Conservation (phyloP, 768 basidiomycete species). For the Lyophyllum shimeji region DNA sequence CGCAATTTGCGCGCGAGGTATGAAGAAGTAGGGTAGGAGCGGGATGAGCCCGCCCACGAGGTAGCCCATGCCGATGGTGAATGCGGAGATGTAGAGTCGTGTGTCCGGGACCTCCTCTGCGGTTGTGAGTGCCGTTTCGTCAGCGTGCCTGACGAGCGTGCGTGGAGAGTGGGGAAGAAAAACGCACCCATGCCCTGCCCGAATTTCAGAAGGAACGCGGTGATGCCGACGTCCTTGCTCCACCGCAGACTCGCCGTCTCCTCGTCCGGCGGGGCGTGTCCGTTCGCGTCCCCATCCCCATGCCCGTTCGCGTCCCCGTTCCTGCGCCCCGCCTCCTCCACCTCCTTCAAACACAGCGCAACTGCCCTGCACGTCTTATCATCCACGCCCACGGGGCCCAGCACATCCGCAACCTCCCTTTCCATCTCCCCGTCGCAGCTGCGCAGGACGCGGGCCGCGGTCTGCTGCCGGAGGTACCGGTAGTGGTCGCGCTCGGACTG, state of each 20-base stretch:
- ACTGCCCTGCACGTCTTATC: slow-evolving; percentile 78
- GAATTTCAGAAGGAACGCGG: slow-evolving; percentile 93
- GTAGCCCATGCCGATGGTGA: slow-evolving; percentile 95
- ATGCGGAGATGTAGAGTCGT: slow-evolving; percentile 85
- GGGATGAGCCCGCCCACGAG: slow-evolving; percentile 93
- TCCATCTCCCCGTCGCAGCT: slow-evolving; percentile 96
- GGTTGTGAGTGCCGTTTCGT: background rate
- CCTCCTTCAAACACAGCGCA: slow-evolving; percentile 68
- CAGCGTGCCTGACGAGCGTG: too few relatives aligned
- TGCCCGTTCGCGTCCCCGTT: slow-evolving; percentile 6
- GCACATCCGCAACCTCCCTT: slow-evolving; percentile 85
- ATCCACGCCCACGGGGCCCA: slow-evolving; percentile 89
- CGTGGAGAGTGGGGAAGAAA: background rate
- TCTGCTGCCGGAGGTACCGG: slow-evolving; percentile 74
- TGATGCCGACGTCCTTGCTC: slow-evolving; percentile 81
- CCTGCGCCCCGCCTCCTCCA: slow-evolving; percentile 45
- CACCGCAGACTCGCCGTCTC: slow-evolving; percentile 61
- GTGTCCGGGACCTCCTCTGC: slow-evolving; percentile 86
- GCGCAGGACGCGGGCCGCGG: slow-evolving; percentile 77
- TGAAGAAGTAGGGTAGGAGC: slow-evolving; percentile 90
- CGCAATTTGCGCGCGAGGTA: slow-evolving; percentile 63
- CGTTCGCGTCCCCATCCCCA: slow-evolving; percentile 11
- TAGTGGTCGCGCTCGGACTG: slow-evolving; percentile 97
- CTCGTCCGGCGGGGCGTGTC: slow-evolving; percentile 34
- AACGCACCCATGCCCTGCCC: slow-evolving; percentile 85